Conservation (phyloP, 352 stramenopile genomes). For the Phytophthora capsici region DNA sequence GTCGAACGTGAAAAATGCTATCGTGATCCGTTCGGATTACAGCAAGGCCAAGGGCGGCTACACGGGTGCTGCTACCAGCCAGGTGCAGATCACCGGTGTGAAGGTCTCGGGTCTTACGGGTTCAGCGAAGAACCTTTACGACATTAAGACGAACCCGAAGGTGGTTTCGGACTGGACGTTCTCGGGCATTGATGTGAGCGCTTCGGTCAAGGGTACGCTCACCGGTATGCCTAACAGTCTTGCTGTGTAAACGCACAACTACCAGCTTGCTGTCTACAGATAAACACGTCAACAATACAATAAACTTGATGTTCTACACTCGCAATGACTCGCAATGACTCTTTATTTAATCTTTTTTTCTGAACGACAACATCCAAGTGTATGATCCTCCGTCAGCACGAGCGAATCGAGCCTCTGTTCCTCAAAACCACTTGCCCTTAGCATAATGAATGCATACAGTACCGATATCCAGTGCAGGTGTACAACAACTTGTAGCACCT, state of each 20-base stretch:
- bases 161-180: conserved; percentile 26
- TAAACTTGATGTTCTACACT: conserved; percentile 9
- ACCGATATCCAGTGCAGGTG: too few species aligned
- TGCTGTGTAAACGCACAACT: conserved; percentile 7
- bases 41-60: conserved; percentile 29
- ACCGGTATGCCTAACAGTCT: conserved; percentile 7
- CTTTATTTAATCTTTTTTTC: too few species aligned
- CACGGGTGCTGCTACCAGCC: conserved; percentile 24
- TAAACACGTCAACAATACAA: conserved; percentile 1
- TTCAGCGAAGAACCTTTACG: conserved; percentile 33
- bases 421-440: background rate
- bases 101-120: conserved; percentile 23
- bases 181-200: conserved; percentile 13
- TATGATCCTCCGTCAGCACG: background rate
- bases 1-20: conserved; percentile 20
- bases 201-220: conserved; percentile 6
- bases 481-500: conserved; percentile 2
- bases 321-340: too few species aligned
- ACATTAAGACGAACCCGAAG: conserved; percentile 30
- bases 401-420: background rate
- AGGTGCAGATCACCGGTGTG: conserved; percentile 13
- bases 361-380: too few species aligned
- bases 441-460: background rate
- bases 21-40: conserved; percentile 23
- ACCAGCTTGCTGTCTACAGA: background rate